A percentile compares a stretch with the other conserved stretches of the same genome.
phyloP scores from a whole-genome alignment of 2,329 filamentous ascomycete genomes.

The Sordariomycetes sp. region DNA sequence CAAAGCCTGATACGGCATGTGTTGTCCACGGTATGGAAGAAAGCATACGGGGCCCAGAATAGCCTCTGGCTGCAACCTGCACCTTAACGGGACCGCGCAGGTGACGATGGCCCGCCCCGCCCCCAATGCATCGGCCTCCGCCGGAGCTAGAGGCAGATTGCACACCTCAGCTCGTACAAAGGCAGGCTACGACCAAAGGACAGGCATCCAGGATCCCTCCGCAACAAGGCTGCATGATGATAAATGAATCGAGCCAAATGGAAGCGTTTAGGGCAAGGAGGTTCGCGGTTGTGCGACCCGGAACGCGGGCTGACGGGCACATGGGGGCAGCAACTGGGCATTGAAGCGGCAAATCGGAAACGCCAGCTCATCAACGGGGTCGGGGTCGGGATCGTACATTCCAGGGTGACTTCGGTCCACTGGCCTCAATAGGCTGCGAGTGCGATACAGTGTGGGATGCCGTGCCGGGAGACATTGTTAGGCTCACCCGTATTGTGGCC shows the following conservation, averaged over 20 bases:
- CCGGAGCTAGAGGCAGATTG: too few relatives aligned
- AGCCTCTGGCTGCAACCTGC: too few relatives aligned
- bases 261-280: not conserved
- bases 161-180: too few relatives aligned
- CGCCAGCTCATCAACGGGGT: not conserved
- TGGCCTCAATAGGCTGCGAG: not conserved
- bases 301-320: not conserved
- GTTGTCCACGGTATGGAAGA: too few relatives aligned
- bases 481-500: not conserved
- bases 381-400: not conserved
- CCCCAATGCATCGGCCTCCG: too few relatives aligned
- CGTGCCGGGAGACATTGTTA: not conserved
- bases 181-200: too few relatives aligned
- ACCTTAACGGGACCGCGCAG: too few relatives aligned
- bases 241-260: not conserved
- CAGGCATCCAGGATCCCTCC: not conserved
- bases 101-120: too few relatives aligned
- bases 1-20: too few relatives aligned
- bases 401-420: not conserved
- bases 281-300: not conserved
- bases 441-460: not conserved
- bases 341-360: not conserved
- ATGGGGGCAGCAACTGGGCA: not conserved
- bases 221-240: not conserved
- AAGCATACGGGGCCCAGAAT: too few relatives aligned